phyloP scores from a whole-genome alignment of 2,329 filamentous ascomycete genomes.

The Fusarium sp. region DNA sequence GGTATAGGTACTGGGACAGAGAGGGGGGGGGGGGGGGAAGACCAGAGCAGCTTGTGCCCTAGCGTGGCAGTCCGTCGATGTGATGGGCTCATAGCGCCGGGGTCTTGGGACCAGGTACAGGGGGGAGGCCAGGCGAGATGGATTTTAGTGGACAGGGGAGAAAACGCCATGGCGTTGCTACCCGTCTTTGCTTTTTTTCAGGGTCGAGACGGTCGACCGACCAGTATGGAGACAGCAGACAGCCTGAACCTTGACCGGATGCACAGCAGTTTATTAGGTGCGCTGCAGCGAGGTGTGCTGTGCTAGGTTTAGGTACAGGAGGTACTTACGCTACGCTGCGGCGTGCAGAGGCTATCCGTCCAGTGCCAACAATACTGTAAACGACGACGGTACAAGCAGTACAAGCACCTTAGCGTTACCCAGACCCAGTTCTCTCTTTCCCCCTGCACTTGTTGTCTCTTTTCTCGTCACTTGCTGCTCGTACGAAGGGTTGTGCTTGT shows the following conservation, averaged over 20 bases:
- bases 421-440: constrained; percentile 46
- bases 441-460: constrained; percentile 45
- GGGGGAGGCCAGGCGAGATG: background rate
- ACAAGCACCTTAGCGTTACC: constrained; percentile 38
- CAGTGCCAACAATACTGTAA: constrained; percentile 39
- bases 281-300: background rate
- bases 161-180: constrained; percentile 23
- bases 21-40: constrained; percentile 3
- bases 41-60: background rate
- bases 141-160: constrained; percentile 16
- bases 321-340: background rate
- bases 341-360: constrained; percentile 4
- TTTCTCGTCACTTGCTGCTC: constrained; percentile 38
- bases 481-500: constrained; percentile 40
- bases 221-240: constrained; percentile 8
- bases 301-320: background rate
- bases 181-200: constrained; percentile 23
- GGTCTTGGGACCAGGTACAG: constrained; percentile 15
- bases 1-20: background rate
- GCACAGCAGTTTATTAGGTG: constrained; percentile 3
- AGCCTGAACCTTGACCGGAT: constrained; percentile 19
- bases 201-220: background rate
- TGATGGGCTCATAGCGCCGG: constrained; percentile 15
- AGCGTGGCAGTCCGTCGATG: constrained; percentile 17
- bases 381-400: constrained; percentile 43